phyloP scores from a whole-genome alignment of 2,329 filamentous ascomycete genomes.

The Beauveria pseudobassiana region DNA sequence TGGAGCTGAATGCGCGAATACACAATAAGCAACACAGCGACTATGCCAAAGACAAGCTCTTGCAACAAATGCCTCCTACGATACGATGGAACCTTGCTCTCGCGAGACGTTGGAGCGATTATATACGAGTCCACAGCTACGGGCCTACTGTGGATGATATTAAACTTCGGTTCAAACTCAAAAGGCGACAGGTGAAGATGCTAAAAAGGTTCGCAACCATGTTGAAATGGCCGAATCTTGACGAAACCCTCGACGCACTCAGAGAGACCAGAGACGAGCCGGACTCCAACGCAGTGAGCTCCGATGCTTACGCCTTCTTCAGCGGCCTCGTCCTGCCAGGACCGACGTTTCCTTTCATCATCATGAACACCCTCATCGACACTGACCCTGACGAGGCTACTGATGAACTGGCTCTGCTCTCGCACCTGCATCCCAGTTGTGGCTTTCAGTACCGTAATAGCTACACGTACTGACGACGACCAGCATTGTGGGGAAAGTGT shows the following conservation, averaged over 20 bases:
- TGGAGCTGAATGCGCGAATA: slow-evolving; percentile 65
- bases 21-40: slow-evolving; percentile 54
- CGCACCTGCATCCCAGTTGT: slow-evolving; percentile 59
- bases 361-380: slow-evolving; percentile 73
- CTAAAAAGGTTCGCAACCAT: slow-evolving; percentile 60
- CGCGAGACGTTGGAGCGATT: slow-evolving; percentile 65
- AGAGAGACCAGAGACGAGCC: slow-evolving; percentile 52
- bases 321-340: slow-evolving; percentile 67
- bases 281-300: slow-evolving; percentile 52
- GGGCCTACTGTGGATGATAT: slow-evolving; percentile 48
- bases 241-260: slow-evolving; percentile 54
- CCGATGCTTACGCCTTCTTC: slow-evolving; percentile 71
- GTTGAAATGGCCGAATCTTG: slow-evolving; percentile 72
- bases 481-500: slow-evolving; percentile 67
- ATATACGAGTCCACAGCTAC: slow-evolving; percentile 58
- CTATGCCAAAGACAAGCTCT: slow-evolving; percentile 55
- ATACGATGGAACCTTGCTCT: slow-evolving; percentile 68
- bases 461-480: slow-evolving; percentile 68
- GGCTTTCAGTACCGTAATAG: slow-evolving; percentile 70
- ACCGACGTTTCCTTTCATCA: slow-evolving; percentile 60
- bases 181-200: slow-evolving; percentile 61
- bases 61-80: slow-evolving; percentile 58
- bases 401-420: slow-evolving; percentile 58
- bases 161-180: slow-evolving; percentile 55
- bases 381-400: slow-evolving; percentile 62